Percentiles rank a stretch among this genome's conserved stretches.
These are phyloP conservation scores for Mortierella antarctica DNA, from an alignment of 192 early-diverging fungal genomes.

Conservation along the genomic window DNA sequence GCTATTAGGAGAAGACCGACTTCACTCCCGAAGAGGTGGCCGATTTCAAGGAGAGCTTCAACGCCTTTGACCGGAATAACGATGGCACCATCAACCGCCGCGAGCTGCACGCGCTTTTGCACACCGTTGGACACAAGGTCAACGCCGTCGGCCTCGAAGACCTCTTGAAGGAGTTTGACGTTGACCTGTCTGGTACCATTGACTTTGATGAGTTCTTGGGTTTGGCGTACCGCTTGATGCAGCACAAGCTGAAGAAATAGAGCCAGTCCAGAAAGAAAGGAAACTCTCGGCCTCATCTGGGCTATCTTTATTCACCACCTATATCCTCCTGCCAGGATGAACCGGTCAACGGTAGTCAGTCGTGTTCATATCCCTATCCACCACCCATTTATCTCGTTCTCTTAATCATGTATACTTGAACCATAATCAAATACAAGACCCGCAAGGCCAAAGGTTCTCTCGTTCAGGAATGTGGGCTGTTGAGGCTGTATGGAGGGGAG, in stretches of 20 bases:
- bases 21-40: conserved; percentile 13
- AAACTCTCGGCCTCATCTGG: not conserved
- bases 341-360: too few species aligned
- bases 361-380: too few species aligned
- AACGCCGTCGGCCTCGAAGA: conserved; percentile 22
- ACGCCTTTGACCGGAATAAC: conserved; percentile 40
- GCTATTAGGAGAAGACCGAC: not conserved
- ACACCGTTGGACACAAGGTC: conserved; percentile 50
- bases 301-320: not conserved
- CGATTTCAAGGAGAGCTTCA: conserved; percentile 45
- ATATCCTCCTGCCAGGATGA: too few species aligned
- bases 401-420: too few species aligned
- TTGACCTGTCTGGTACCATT: conserved; percentile 23
- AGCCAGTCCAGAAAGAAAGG: not conserved
- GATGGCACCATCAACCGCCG: conserved; percentile 28
- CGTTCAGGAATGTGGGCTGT: too few species aligned
- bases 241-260: conserved; percentile 22
- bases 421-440: too few species aligned
- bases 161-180: conserved; percentile 22
- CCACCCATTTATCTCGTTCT: too few species aligned
- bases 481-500: too few species aligned
- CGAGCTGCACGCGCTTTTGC: conserved; percentile 39
- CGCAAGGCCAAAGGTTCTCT: too few species aligned
- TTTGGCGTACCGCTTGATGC: conserved; percentile 9
- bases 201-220: conserved; percentile 32